These are phyloP conservation scores for Cladosporium austrohemisphaericum DNA, from an alignment of 2,329 filamentous ascomycete species.

Conservation along the genomic window DNA sequence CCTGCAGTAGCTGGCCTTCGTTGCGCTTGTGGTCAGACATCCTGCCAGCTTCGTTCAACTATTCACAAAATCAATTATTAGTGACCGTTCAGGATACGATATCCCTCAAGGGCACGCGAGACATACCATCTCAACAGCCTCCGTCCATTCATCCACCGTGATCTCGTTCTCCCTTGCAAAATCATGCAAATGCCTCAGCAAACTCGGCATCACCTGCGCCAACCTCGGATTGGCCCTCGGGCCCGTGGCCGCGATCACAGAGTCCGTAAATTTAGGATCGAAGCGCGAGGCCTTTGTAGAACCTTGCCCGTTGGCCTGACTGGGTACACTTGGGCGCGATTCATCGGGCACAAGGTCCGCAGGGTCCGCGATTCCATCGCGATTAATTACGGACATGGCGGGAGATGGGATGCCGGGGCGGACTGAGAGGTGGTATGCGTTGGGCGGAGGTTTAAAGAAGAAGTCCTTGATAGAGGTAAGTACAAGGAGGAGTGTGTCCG, in stretches of 20 bases:
- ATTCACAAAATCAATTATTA: not conserved
- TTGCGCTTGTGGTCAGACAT: slow-evolving; percentile 62
- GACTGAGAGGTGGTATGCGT: not conserved
- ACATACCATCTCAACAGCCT: slow-evolving; percentile 46
- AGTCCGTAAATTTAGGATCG: slow-evolving; percentile 34
- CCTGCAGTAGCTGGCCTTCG: slow-evolving; percentile 59
- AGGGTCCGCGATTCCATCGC: slow-evolving; percentile 3
- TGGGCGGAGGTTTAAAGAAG: slow-evolving; percentile 6
- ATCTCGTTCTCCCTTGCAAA: slow-evolving; percentile 57
- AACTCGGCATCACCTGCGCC: slow-evolving; percentile 42
- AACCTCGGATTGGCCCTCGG: slow-evolving; percentile 33
- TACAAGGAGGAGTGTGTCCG: slow-evolving; percentile 13
- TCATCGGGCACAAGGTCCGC: slow-evolving; percentile 10
- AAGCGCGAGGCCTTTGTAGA: slow-evolving; percentile 10
- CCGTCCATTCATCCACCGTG: slow-evolving; percentile 58
- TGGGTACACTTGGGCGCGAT: slow-evolving; percentile 1
- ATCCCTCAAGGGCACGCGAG: not conserved
- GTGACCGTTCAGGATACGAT: not conserved
- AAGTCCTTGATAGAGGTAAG: slow-evolving; percentile 13
- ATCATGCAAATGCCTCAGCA: slow-evolving; percentile 57
- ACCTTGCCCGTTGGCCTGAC: not conserved
- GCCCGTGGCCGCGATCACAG: slow-evolving; percentile 36
- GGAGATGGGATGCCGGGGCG: not conserved
- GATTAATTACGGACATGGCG: not conserved
- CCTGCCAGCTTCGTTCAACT: slow-evolving; percentile 59